Conservation (phyloP, 2,329 filamentous ascomycete species). For the Fusarium brevicatenulatum region DNA sequence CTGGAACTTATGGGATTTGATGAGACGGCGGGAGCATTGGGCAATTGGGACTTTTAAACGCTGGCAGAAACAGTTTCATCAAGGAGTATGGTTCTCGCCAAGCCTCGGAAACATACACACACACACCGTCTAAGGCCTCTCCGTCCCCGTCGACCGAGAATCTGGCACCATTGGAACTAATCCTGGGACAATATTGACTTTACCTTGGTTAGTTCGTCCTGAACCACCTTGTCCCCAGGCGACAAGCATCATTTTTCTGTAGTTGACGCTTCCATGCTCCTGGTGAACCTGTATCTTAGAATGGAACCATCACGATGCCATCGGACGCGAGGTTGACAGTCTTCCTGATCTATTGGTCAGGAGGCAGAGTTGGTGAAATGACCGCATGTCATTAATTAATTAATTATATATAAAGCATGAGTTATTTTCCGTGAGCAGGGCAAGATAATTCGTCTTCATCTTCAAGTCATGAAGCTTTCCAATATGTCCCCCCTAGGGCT, state of each 20-base stretch:
- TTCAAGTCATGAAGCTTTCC: constrained; percentile 10
- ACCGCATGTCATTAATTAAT: background rate
- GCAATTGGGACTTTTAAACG: background rate
- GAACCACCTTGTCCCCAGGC: background rate
- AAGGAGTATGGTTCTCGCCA: background rate
- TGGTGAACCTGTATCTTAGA: background rate
- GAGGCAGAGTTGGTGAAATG: background rate
- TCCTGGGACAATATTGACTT: background rate
- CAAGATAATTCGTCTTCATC: background rate
- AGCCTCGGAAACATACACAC: background rate
- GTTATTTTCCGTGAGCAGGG: constrained; percentile 4
- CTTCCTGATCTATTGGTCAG: constrained; percentile 22
- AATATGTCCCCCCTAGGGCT: background rate
- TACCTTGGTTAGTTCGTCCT: background rate
- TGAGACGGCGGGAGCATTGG: background rate
- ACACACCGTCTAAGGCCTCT: background rate
- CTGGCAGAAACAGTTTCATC: background rate
- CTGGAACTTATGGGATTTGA: background rate
- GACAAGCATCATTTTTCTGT: background rate
- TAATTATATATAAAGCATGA: background rate
- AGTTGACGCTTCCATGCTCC: background rate
- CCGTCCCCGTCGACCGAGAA: background rate
- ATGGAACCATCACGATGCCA: background rate
- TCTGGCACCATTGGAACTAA: background rate
- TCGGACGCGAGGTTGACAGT: background rate